phyloP scores from a whole-genome alignment of 805 yeast genomes.

The Zygotorulaspora chibaensis region DNA sequence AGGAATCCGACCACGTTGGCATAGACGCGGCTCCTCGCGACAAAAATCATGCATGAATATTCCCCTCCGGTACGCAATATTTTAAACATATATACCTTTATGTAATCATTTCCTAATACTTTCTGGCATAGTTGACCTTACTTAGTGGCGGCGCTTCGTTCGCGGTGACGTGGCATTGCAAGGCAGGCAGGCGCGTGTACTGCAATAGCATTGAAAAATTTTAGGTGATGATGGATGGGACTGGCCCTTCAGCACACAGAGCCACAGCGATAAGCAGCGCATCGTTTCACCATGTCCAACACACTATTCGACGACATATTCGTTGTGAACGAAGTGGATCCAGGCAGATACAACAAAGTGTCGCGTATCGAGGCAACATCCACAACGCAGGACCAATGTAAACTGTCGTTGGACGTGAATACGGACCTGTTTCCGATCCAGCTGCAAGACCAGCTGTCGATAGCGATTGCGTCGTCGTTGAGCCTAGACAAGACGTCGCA shows the following conservation, averaged over 20 bases:
- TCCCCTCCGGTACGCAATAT: too few species aligned
- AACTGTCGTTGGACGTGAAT: conserved; percentile 83
- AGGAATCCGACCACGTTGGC: conserved; percentile 38
- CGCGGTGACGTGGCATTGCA: too few species aligned
- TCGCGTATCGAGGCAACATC: conserved; percentile 85
- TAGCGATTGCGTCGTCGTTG: conserved; percentile 78
- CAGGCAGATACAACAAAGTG: conserved; percentile 89
- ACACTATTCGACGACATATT: conserved; percentile 92
- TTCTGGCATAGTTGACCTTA: too few species aligned
- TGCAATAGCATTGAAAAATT: too few species aligned
- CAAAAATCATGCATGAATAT: too few species aligned
- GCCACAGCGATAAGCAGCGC: not conserved
- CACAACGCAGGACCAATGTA: conserved; percentile 63
- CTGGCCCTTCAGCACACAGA: not conserved
- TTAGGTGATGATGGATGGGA: too few species aligned
- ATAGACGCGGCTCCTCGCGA: not conserved
- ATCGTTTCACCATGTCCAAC: conserved; percentile 46
- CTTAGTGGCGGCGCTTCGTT: too few species aligned
- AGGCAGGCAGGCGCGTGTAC: too few species aligned
- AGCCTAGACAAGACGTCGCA: conserved; percentile 42
- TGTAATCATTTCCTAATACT: too few species aligned
- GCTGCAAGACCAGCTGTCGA: conserved; percentile 70
- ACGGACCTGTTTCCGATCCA: conserved; percentile 86
- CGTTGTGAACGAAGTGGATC: conserved; percentile 75
- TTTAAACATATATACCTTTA: too few species aligned